phyloP scores from a whole-genome alignment of 2,329 filamentous ascomycete genomes.

The Cercospora sp. region DNA sequence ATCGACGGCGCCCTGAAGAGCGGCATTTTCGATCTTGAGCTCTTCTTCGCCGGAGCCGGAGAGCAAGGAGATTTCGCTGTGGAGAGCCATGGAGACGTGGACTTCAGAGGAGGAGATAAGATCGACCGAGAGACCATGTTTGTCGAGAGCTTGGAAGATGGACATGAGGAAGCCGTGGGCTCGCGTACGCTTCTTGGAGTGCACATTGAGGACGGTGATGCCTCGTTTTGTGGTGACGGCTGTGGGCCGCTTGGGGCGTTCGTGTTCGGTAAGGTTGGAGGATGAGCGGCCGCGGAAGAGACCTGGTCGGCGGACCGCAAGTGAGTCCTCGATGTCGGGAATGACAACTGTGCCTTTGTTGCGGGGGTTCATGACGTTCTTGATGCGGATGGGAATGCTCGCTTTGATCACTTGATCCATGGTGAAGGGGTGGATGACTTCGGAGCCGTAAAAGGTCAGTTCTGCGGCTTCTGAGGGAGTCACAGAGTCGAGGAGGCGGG shows the following conservation, averaged over 20 bases:
- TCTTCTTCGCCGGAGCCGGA: constrained; percentile 49
- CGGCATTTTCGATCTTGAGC: constrained; percentile 49
- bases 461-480: constrained; percentile 94
- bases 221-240: constrained; percentile 95
- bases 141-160: constrained; percentile 89
- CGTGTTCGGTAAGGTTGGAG: constrained; percentile 39
- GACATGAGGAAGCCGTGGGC: constrained; percentile 94
- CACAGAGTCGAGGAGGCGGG: constrained; percentile 82
- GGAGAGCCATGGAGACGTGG: constrained; percentile 95
- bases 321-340: constrained; percentile 65
- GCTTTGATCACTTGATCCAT: constrained; percentile 88
- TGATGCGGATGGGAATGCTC: constrained; percentile 82
- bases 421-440: constrained; percentile 97
- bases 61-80: constrained; percentile 66
- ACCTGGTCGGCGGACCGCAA: constrained; percentile 55
- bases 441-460: constrained; percentile 72
- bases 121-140: constrained; percentile 85
- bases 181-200: constrained; percentile 94
- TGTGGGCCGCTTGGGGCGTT: constrained; percentile 53
- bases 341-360: constrained; percentile 79
- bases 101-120: constrained; percentile 96
- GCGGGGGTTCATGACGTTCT: constrained; percentile 85
- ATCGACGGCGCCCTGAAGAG: constrained; percentile 56
- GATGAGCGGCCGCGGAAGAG: constrained; percentile 50
- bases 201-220: constrained; percentile 95